Conservation (phyloP, 306 rosid genomes). For the Hippophae rhamnoides region DNA sequence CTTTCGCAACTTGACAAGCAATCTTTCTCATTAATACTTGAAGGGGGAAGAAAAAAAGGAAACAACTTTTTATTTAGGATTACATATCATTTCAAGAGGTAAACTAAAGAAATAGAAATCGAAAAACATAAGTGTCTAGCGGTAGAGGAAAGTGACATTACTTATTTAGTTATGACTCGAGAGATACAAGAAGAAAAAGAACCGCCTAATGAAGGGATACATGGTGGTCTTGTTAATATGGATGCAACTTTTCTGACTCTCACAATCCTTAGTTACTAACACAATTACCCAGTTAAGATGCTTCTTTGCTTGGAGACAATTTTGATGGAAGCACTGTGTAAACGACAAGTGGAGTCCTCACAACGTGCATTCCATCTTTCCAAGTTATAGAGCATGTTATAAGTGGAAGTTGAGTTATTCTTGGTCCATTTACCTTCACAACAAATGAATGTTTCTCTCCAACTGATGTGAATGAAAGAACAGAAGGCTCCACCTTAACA, state of each 20-base stretch:
- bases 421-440: constrained; percentile 8
- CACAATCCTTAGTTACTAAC: not conserved
- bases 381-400: constrained; percentile 18
- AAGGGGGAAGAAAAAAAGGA: no score
- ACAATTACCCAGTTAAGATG: not conserved
- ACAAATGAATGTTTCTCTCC: constrained; percentile 19
- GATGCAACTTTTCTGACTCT: not conserved
- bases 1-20: no score
- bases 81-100: no score
- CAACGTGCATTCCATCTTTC: constrained; percentile 10
- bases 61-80: no score
- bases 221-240: no score
- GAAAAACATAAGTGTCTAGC: no score
- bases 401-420: constrained; percentile 17
- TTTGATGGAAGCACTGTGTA: constrained; percentile 15
- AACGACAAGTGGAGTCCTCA: constrained; percentile 22
- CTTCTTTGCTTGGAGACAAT: not conserved
- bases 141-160: no score
- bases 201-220: no score
- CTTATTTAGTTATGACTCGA: not conserved
- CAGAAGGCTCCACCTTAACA: constrained; percentile 10
- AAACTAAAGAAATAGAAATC: no score
- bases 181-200: no score
- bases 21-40: no score
- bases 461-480: constrained; percentile 15